A percentile compares a stretch with the other conserved stretches of the same genome.
Evolutionary conservation across 179 eudicot species (phyloP).

Genomic region (Carnegiea gigantea): DNA sequence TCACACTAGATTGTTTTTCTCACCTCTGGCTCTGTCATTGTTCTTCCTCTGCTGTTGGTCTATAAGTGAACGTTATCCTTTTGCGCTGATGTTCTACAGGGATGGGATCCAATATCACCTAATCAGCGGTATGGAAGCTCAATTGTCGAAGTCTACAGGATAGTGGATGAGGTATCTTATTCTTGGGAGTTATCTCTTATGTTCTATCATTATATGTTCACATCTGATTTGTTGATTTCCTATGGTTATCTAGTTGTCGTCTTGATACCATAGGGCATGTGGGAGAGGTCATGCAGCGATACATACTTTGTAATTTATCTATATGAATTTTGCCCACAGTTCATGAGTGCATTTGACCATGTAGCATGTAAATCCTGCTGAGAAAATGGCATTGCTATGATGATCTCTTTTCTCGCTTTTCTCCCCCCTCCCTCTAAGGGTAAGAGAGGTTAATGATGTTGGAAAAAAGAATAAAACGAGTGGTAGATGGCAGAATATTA

Average conservation of each 20-base stretch:
- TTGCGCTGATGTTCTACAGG: slow-evolving; percentile 45
- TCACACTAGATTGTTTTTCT: not conserved
- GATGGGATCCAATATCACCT: slow-evolving; percentile 85
- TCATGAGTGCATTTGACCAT: too few relatives aligned
- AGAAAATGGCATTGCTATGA: not conserved
- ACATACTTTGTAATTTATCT: not conserved
- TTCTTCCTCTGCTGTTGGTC: slow-evolving; percentile 8
- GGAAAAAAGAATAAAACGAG: not conserved
- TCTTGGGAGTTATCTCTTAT: not conserved
- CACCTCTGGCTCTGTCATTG: slow-evolving; percentile 4
- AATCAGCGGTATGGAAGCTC: slow-evolving; percentile 99
- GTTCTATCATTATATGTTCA: not conserved
- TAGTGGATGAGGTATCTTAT: slow-evolving; percentile 85
- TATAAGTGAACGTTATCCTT: not conserved
- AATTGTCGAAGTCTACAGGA: slow-evolving; percentile 96
- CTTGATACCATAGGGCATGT: not conserved
- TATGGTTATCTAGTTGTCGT: not conserved
- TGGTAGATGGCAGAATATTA: not conserved
- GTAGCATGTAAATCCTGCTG: not conserved
- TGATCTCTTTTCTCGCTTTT: not conserved
- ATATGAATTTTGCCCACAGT: not conserved
- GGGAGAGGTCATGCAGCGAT: not conserved
- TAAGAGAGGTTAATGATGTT: not conserved
- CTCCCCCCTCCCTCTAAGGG: too few relatives aligned
- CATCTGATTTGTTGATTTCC: not conserved